phyloP scores from a whole-genome alignment of 352 stramenopile genomes.

The Phytophthora kernoviae region DNA sequence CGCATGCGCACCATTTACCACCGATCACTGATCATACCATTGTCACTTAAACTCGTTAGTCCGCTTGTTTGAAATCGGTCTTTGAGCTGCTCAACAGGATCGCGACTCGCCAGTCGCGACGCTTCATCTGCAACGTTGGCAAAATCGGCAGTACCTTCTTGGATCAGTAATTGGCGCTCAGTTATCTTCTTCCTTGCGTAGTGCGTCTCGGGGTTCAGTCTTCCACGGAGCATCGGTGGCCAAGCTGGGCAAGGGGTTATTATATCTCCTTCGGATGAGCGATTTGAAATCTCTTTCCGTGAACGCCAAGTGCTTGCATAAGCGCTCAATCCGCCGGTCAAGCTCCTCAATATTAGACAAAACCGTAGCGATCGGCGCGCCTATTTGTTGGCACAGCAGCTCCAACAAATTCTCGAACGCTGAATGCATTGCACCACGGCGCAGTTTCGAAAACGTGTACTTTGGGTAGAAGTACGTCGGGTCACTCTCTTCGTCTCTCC shows the following conservation, averaged over 20 bases:
- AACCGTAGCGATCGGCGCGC: conserved; percentile 52
- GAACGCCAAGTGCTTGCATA: conserved; percentile 36
- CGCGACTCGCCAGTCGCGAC: conserved; percentile 21
- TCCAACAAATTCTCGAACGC: conserved; percentile 68
- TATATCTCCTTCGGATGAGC: conserved; percentile 2
- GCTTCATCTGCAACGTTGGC: conserved; percentile 11
- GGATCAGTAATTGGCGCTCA: not conserved
- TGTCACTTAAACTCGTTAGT: conserved; percentile 2
- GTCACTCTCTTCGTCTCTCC: conserved; percentile 5
- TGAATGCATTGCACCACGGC: conserved; percentile 42
- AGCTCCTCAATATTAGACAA: conserved; percentile 33
- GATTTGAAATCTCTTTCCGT: conserved; percentile 14
- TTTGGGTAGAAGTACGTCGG: conserved; percentile 66
- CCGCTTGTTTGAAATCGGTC: not conserved
- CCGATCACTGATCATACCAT: conserved; percentile 18
- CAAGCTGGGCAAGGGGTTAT: not conserved
- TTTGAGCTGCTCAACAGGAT: conserved; percentile 12
- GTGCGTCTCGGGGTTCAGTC: not conserved
- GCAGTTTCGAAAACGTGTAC: conserved; percentile 15
- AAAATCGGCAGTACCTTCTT: no score
- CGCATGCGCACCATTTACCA: not conserved
- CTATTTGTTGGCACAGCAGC: conserved; percentile 67
- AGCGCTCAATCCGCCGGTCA: conserved; percentile 36
- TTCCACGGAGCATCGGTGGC: not conserved
- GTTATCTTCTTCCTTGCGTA: conserved; percentile 12